Base-by-base conservation (phyloP, 2,329 filamentous ascomycete genomes). In the Pestalotiopsis sp. region DNA sequence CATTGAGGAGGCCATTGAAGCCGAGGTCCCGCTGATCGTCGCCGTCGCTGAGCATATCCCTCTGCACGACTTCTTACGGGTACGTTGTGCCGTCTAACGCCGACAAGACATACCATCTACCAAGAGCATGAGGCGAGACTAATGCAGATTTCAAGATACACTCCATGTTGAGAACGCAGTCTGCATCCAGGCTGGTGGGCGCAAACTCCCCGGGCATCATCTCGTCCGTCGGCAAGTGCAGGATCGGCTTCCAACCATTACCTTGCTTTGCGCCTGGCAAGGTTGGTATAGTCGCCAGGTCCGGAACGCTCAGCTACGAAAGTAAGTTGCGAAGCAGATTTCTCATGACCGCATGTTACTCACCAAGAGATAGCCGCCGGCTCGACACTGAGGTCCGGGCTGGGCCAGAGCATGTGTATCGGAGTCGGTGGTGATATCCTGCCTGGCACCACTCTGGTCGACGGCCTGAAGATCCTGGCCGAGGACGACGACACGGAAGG, bases 1-100 rank as follows among this genome's bases (percentile, higher is more conserved):
- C 0, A 94, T 95, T 73, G 90, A 93, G 77, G 92, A 95, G 77
- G 92, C 93, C 1, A 92, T 94, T 65, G 92, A 91, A 78, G 91
- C 91, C 1, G 91, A 93, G 76, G 90, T 93, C 0, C 90, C 91
- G 1, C 83, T 93, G n/a, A 90, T 93, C 64, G 90, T 93, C 25
- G 90, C 90, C 20, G 91, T 94, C 20, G 91, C 92, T 12, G 92
- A 93, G 75, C 91, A 93, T 75, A 92, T 94, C 69, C 91, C 91
- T 2, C 80, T 93, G 55, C 91, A 93, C 78, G 91, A 93, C 74
- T 88, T 93, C 59, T 82, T 93, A 73, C 84, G 90, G 72, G 91
- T 91, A 79, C 14, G 64, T 38, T 31, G 17, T 23, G 45, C 3
- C 20, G 14, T 36, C 17, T 12, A 31, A 20, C n/a, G n/a, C 14